Base-by-base conservation (phyloP, 192 early-diverging fungal genomes). In the Coemansia sp. region DNA sequence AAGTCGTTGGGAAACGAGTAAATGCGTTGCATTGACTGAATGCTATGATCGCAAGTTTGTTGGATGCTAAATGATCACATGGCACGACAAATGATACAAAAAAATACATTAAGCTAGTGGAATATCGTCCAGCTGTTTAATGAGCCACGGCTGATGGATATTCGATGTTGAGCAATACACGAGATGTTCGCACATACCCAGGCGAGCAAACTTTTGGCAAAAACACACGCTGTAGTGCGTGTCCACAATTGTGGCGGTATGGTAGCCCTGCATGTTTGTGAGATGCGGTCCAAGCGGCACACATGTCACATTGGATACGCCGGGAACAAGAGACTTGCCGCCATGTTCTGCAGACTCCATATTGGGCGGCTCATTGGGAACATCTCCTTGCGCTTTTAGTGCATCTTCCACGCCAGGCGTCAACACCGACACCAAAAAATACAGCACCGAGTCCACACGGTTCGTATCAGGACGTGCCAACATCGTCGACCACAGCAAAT, bases 401-500 rank as follows among this genome's bases (percentile, higher is more conserved):
- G 44, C 21, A n/a, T 61, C n/a, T 26, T 72, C 59, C 9, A 72
- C 56, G 0, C 66, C 66, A 0, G 63, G 58, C 9, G 62, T 51
- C 6, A 78, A 44, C 38, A 59, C 51, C 1, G 23, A n/a, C 37
- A 51, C 47, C 9, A 78, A 47, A 42, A 69, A 69, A 21, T 69
- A 73, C 5, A 79, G 10, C 5, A 79, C 63, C 36, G 68, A 37
- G 25, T 79, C 76, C 15, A 79, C 50, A 3, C 76, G 71, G 19
- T n/a, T 64, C n/a, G n/a, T 60, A 2, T 47, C 20, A 4, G 67
- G 71, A 0, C 71, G 57, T 21, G 53, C 23, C n/a, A 73, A 40
- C 62, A 69, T 65, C 0, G 64, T 64, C 64, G 62, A 55, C 76
- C 76, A 79, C 34, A 79, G 36, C 8, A 73, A 49, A 20, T 73